Percentiles rank a stretch among this genome's conserved stretches.
phyloP scores from a whole-genome alignment of 2,329 filamentous ascomycete species.

The Xylaria sp. region DNA sequence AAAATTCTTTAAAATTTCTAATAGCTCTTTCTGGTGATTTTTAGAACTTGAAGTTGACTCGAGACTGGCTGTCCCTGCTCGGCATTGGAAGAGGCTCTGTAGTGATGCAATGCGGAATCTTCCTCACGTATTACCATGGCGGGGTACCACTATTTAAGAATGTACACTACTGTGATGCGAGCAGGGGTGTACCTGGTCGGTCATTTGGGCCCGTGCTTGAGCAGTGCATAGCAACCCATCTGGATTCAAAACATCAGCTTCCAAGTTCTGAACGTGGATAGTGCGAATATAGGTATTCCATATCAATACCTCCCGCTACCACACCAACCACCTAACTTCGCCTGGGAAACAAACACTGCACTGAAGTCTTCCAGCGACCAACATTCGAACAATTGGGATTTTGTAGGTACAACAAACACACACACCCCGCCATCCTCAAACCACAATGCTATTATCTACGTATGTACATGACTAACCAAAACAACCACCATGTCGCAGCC shows the following conservation, averaged over 20 bases:
- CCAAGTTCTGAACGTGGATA: background rate
- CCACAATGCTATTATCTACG: constrained; percentile 10
- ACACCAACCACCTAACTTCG: constrained; percentile 21
- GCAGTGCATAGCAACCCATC: constrained; percentile 34
- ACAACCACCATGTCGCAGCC: constrained; percentile 42
- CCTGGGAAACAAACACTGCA: constrained; percentile 5
- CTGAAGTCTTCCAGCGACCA: constrained; percentile 3
- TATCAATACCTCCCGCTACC: constrained; percentile 28
- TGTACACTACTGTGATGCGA: background rate
- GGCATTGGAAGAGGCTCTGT: no score
- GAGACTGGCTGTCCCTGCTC: background rate
- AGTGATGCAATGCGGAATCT: constrained; percentile 15
- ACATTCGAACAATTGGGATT: constrained; percentile 17
- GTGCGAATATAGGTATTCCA: constrained; percentile 20
- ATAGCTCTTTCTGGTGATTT: constrained; percentile 6
- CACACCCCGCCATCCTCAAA: background rate
- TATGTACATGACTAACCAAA: constrained; percentile 41
- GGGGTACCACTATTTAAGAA: constrained; percentile 6
- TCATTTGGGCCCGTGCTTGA: constrained; percentile 27
- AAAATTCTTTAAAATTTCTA: background rate
- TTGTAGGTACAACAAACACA: constrained; percentile 8
- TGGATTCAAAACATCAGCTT: constrained; percentile 35
- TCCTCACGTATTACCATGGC: constrained; percentile 12
- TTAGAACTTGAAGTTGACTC: constrained; percentile 1
- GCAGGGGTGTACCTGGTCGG: constrained; percentile 27